Base-by-base conservation (phyloP, 2,329 filamentous ascomycete genomes). In the Diaporthe destruens region DNA sequence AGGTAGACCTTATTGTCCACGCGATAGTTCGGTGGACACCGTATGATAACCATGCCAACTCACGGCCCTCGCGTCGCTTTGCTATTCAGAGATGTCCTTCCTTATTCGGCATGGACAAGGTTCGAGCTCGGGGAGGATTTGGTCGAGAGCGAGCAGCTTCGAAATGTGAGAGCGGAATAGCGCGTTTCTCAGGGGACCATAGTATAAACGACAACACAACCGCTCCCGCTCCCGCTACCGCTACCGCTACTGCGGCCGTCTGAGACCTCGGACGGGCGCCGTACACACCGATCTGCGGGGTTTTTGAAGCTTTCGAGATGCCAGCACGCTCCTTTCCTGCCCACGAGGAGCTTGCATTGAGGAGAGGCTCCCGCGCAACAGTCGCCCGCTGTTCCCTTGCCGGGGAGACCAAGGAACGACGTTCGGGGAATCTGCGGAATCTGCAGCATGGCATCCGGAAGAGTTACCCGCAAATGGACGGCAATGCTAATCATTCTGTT, bases 401-500 rank as follows among this genome's bases (percentile, higher is more conserved):
- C 44, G 69, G 47, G 55, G 47, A 54, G 69, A 61, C 53, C 53
- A 57, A 54, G 34, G 29, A 42, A 68, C 57, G 36, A 73, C 34
- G 54, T 16, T 63, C 69, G 59, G 71, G 69, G 54, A 47, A 56
- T 51, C 39, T 56, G 61, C 9, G 69, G 54, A 47, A 56, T 51
- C 39, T 56, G 61, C 9, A n/a, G 59, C 34, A 51, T 49, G 36
- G 29, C 54, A 47, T 11, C 29, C 69, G 68, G 68, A 61, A 55
- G 34, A 39, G 44, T 39, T 44, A 71, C 57, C 71, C 44, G 61
- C 47, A 39, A 32, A 66, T 47, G 61, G 7, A 32, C 61, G 61
- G 61, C 53, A 56, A 44, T 53, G 44, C 29, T 54, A 67, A 71
- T 67, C 23, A 71, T 49, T 68, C 61, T 68, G 72, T 42, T 42